Conservation (phyloP, 805 yeast species). For the Danielia reshetovae region DNA sequence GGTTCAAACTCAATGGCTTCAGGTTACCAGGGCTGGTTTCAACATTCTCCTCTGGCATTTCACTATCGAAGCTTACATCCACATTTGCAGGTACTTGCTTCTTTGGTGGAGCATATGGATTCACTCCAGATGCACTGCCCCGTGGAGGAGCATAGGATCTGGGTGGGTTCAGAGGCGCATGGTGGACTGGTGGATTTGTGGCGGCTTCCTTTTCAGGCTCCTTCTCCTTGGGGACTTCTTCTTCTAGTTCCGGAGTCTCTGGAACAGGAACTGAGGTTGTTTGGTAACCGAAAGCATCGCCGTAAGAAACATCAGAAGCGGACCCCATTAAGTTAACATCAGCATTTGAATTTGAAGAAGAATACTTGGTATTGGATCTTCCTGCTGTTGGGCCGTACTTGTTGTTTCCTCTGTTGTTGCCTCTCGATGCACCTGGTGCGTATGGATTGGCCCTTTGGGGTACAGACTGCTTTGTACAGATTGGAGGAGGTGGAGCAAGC, state of each 20-base stretch:
- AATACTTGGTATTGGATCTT: slow-evolving; percentile 2
- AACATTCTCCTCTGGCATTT: slow-evolving; percentile 5
- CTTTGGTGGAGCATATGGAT: slow-evolving; percentile 2
- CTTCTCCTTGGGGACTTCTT: too few species aligned
- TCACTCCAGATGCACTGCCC: not conserved
- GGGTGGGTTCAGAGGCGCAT: too few species aligned
- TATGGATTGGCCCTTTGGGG: slow-evolving; percentile 27
- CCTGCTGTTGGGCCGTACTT: slow-evolving; percentile 11
- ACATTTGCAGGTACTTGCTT: slow-evolving; percentile 17
- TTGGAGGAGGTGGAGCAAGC: slow-evolving; percentile 16
- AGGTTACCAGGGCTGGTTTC: slow-evolving; percentile 3
- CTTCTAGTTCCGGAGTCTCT: slow-evolving; percentile 13
- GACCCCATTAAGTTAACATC: not conserved
- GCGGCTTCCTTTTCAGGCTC: too few species aligned
- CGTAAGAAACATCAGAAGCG: slow-evolving; percentile 1
- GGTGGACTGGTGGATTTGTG: too few species aligned
- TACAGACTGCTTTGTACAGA: not conserved
- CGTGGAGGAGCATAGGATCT: too few species aligned
- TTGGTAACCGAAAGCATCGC: slow-evolving; percentile 3
- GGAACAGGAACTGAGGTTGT: not conserved
- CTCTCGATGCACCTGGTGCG: slow-evolving; percentile 27
- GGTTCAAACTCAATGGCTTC: slow-evolving; percentile 8
- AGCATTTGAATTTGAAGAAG: not conserved
- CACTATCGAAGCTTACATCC: slow-evolving; percentile 31
- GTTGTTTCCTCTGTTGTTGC: slow-evolving; percentile 9